phyloP scores from a whole-genome alignment of 768 basidiomycete genomes.

The Pluteus cervinus region DNA sequence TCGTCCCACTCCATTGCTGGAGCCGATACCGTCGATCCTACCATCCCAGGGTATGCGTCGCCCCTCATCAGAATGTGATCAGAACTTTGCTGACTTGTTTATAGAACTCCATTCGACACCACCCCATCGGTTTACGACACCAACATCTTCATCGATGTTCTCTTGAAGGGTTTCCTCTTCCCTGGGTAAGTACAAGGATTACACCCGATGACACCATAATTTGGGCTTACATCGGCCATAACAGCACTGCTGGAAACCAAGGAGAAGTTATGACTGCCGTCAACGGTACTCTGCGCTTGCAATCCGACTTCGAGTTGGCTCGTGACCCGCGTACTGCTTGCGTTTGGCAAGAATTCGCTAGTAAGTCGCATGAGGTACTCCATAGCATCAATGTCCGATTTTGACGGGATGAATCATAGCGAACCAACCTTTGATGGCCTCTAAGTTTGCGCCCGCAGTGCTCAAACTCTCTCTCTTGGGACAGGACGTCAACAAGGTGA shows the following conservation, averaged over 20 bases:
- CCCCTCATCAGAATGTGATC: slow-evolving; percentile 18
- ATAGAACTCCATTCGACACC: slow-evolving; percentile 38
- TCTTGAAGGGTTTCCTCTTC: slow-evolving; percentile 36
- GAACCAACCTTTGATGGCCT: slow-evolving; percentile 26
- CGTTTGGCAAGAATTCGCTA: slow-evolving; percentile 38
- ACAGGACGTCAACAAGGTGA: slow-evolving; percentile 26
- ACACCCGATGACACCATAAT: slow-evolving; percentile 7
- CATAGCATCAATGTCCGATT: not conserved
- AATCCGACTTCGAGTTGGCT: slow-evolving; percentile 33
- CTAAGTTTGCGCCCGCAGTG: slow-evolving; percentile 34
- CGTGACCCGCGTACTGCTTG: slow-evolving; percentile 39
- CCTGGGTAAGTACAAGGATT: slow-evolving; percentile 25
- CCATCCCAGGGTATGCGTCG: slow-evolving; percentile 22
- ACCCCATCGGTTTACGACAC: slow-evolving; percentile 38
- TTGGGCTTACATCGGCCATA: slow-evolving; percentile 13
- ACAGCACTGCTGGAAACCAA: slow-evolving; percentile 27
- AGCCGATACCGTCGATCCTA: slow-evolving; percentile 27
- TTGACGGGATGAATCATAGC: slow-evolving; percentile 10
- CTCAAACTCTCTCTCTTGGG: slow-evolving; percentile 36
- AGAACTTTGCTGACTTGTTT: slow-evolving; percentile 19
- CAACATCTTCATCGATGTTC: slow-evolving; percentile 40
- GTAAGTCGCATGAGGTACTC: slow-evolving; percentile 14
- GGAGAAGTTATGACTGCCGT: slow-evolving; percentile 35
- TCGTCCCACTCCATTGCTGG: slow-evolving; percentile 24
- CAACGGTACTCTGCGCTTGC: slow-evolving; percentile 35